Conservation (phyloP, 495 filamentous ascomycete species). For the Tuber aestivum region DNA sequence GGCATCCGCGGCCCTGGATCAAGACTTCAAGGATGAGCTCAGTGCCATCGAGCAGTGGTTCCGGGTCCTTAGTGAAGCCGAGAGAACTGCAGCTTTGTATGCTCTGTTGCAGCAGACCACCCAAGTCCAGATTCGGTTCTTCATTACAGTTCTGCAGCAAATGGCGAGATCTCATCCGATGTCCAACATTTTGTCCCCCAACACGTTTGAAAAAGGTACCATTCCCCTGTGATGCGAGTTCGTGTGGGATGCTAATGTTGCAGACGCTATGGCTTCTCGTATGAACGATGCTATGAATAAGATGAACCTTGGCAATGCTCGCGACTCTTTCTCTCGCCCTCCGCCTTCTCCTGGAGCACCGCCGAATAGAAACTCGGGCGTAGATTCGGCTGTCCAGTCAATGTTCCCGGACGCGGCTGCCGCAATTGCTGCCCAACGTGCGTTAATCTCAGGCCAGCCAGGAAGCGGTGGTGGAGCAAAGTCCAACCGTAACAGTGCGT, state of each 20-base stretch:
- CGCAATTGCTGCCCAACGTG: slow-evolving; percentile 94
- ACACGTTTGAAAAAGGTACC: slow-evolving; percentile 93
- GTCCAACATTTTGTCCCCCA: slow-evolving; percentile 90
- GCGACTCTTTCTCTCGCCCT: slow-evolving; percentile 78
- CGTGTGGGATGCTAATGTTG: slow-evolving; percentile 25
- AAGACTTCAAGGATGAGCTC: slow-evolving; percentile 99
- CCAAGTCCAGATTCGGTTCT: slow-evolving; percentile 97
- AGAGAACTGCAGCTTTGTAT: slow-evolving; percentile 90
- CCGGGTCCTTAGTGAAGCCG: slow-evolving; percentile 90
- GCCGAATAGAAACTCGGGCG: slow-evolving; percentile 81
- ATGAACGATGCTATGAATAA: slow-evolving; percentile 98
- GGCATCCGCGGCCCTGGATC: slow-evolving; percentile 94
- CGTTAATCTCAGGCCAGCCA: slow-evolving; percentile 90
- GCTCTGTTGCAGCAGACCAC: slow-evolving; percentile 95
- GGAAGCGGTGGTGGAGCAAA: slow-evolving; percentile 67
- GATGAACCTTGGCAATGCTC: slow-evolving; percentile 73
- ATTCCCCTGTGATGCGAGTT: slow-evolving; percentile 10
- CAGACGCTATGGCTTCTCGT: slow-evolving; percentile 96
- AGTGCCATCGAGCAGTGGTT: slow-evolving; percentile 99
- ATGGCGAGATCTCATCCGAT: slow-evolving; percentile 98
- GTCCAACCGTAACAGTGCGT: slow-evolving; percentile 88
- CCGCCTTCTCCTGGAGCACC: slow-evolving; percentile 59
- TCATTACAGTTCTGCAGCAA: slow-evolving; percentile 96
- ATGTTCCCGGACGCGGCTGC: slow-evolving; percentile 99
- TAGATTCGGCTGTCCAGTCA: slow-evolving; percentile 91